Conservation (phyloP, 208 protist genomes). For the Trichomonas vaginalis region DNA sequence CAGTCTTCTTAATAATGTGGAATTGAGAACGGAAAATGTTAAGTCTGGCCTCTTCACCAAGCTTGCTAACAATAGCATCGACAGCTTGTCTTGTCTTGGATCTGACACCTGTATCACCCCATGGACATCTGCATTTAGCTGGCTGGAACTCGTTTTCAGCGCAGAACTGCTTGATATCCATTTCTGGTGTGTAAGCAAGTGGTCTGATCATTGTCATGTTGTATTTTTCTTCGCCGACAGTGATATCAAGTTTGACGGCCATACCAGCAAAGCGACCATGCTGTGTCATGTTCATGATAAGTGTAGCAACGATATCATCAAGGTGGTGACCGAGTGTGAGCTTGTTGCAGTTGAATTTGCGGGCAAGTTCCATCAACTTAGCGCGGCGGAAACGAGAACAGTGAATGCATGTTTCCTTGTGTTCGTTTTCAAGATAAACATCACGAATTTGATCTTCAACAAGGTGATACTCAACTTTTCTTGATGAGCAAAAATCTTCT, state of each 20-base stretch:
- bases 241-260: neutral
- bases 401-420: neutral
- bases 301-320: neutral
- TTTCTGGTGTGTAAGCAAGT: neutral
- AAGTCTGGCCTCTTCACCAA: neutral
- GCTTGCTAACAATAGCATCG: neutral
- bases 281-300: conserved; percentile 8
- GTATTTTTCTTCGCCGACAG: neutral
- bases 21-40: conserved; percentile 4
- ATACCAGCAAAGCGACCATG: neutral
- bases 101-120: conserved; percentile 2
- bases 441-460: neutral
- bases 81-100: neutral
- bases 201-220: neutral
- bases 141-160: neutral
- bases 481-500: neutral
- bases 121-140: neutral
- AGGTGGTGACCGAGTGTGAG: neutral
- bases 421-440: neutral
- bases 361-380: neutral
- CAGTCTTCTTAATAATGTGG: neutral
- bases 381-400: neutral
- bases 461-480: neutral
- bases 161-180: neutral
- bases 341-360: neutral